Percentiles rank a stretch among this genome's conserved stretches.
Conservation (phyloP, 1,284 basidiomycete genomes). For the Coriolopsis trogii region DNA sequence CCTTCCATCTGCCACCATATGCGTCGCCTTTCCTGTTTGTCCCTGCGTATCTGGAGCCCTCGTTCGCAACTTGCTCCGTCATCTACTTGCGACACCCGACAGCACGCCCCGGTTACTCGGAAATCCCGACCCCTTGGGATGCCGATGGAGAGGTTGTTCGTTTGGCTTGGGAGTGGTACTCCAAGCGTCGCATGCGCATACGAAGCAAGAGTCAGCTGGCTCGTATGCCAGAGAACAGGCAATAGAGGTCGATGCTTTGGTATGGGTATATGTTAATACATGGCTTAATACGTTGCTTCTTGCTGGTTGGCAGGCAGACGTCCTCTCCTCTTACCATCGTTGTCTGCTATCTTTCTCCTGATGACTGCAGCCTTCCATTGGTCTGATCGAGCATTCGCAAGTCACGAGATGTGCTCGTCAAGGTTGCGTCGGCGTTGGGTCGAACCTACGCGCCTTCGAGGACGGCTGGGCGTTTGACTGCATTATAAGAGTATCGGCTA, state of each 20-base stretch:
- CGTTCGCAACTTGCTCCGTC: slow-evolving; percentile 89
- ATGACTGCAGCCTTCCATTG: neutral
- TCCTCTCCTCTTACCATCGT: neutral
- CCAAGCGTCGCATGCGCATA: slow-evolving; percentile 70
- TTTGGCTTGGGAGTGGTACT: slow-evolving; percentile 92
- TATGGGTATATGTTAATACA: slow-evolving; percentile 19
- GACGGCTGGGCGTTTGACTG: too few relatives aligned
- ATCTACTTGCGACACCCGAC: slow-evolving; percentile 97
- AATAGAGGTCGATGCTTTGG: slow-evolving; percentile 17
- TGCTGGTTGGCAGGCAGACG: neutral
- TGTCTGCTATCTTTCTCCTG: too few relatives aligned
- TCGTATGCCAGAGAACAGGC: slow-evolving; percentile 68
- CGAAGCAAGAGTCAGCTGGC: slow-evolving; percentile 69
- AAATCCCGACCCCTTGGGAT: slow-evolving; percentile 92
- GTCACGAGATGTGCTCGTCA: too few relatives aligned
- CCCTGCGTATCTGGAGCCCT: slow-evolving; percentile 93
- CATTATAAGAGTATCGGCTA: too few relatives aligned
- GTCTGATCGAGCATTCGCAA: too few relatives aligned
- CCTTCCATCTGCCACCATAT: slow-evolving; percentile 88
- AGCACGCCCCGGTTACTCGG: slow-evolving; percentile 88
- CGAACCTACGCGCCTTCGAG: too few relatives aligned
- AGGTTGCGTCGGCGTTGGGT: too few relatives aligned
- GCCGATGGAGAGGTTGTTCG: slow-evolving; percentile 90
- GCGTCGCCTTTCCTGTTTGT: slow-evolving; percentile 94
- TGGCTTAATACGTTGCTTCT: slow-evolving; percentile 20